phyloP scores from a whole-genome alignment of 345 rosid species.

The Salix brachista region DNA sequence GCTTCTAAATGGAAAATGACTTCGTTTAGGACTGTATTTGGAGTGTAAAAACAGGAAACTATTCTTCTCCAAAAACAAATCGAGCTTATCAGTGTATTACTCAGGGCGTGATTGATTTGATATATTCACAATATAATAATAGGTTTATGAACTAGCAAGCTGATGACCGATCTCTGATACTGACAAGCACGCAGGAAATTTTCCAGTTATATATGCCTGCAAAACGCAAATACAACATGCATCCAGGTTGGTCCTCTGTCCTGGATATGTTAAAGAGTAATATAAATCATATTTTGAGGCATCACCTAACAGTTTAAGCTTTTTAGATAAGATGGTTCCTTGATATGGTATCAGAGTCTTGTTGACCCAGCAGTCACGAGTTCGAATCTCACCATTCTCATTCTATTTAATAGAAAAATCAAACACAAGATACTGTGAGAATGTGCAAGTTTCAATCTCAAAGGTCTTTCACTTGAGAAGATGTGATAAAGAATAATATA shows the following conservation, averaged over 20 bases:
- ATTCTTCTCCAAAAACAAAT: not conserved
- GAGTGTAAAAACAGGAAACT: slow-evolving; percentile 20
- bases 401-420: too few relatives aligned
- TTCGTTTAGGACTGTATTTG: slow-evolving; percentile 11
- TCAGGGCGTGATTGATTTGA: not conserved
- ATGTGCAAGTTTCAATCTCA: too few relatives aligned
- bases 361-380: too few relatives aligned
- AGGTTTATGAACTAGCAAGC: not conserved
- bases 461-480: too few relatives aligned
- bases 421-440: too few relatives aligned
- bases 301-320: too few relatives aligned
- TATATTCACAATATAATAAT: not conserved
- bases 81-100: not conserved
- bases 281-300: too few relatives aligned
- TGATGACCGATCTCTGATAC: not conserved
- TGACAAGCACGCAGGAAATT: not conserved
- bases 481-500: too few relatives aligned
- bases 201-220: not conserved
- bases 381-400: too few relatives aligned
- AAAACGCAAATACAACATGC: not conserved
- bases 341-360: too few relatives aligned
- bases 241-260: not conserved
- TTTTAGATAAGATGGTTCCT: too few relatives aligned
- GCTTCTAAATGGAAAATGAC: slow-evolving; percentile 40
- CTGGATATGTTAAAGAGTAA: too few relatives aligned